Evolutionary conservation across 345 rosid species (phyloP).

Genomic region (Turnera subulata): DNA sequence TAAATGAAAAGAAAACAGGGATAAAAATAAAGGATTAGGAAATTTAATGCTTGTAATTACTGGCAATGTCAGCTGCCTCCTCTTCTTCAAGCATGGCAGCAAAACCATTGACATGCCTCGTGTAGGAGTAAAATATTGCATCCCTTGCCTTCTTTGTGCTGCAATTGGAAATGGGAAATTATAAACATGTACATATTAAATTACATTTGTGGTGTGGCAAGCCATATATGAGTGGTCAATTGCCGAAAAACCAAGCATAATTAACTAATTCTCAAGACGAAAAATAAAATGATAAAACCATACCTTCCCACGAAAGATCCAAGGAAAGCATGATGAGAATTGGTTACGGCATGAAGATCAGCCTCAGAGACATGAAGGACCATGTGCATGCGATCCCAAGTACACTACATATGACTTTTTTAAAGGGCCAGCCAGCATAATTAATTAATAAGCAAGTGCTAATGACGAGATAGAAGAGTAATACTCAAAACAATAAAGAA

Average conservation of each 20-base stretch:
- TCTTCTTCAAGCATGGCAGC: slow-evolving; percentile 61
- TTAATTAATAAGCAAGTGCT: neutral
- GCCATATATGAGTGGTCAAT: too few species aligned
- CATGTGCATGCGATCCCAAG: slow-evolving; percentile 65
- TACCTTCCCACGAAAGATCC: slow-evolving; percentile 53
- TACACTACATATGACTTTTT: slow-evolving; percentile 58
- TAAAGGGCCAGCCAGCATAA: neutral
- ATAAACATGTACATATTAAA: too few species aligned
- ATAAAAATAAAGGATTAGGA: too few species aligned
- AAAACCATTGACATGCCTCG: slow-evolving; percentile 76
- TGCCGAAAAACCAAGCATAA: too few species aligned
- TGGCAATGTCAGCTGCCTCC: slow-evolving; percentile 48
- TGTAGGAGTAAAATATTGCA: slow-evolving; percentile 68
- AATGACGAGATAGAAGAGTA: neutral
- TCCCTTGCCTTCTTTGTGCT: slow-evolving; percentile 47
- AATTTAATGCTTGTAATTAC: slow-evolving; percentile 32
- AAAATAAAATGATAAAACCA: too few species aligned
- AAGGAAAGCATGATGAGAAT: slow-evolving; percentile 49
- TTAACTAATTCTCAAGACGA: too few species aligned
- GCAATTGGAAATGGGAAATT: slow-evolving; percentile 9
- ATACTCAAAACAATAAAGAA: too few species aligned
- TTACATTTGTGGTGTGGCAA: too few species aligned
- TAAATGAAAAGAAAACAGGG: too few species aligned
- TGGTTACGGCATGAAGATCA: slow-evolving; percentile 30
- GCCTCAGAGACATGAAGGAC: slow-evolving; percentile 27